phyloP scores from a whole-genome alignment of 106 monocot genomes.

The Triglochin maritima region DNA sequence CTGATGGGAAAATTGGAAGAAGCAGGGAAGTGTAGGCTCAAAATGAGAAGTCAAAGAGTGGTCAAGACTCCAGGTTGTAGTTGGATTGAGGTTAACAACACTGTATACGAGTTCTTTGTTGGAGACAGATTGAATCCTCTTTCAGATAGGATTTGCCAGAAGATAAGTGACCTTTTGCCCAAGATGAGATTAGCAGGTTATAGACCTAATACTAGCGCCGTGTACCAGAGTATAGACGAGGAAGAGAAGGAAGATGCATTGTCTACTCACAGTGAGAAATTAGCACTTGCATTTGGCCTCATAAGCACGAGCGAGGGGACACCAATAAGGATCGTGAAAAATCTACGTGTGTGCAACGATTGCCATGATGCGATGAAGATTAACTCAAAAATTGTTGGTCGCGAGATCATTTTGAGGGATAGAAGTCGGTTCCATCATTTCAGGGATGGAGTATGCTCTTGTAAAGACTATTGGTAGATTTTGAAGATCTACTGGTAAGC shows the following conservation, averaged over 20 bases:
- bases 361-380: conserved; percentile 31
- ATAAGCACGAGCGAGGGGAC: conserved; percentile 24
- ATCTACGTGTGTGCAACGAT: conserved; percentile 26
- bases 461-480: conserved; percentile 30
- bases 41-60: conserved; percentile 18
- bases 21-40: conserved; percentile 17
- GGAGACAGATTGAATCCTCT: conserved; percentile 27
- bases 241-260: conserved; percentile 31
- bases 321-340: conserved; percentile 29
- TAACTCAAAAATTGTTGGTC: conserved; percentile 13
- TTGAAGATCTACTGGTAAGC: neutral
- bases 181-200: conserved; percentile 31
- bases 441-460: conserved; percentile 19
- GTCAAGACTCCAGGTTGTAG: conserved; percentile 30
- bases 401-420: conserved; percentile 30
- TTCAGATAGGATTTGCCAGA: conserved; percentile 17
- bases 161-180: conserved; percentile 8
- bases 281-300: conserved; percentile 34
- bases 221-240: conserved; percentile 28
- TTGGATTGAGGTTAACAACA: conserved; percentile 40
- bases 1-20: conserved; percentile 22
- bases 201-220: conserved; percentile 20
- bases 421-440: conserved; percentile 35
- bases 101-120: conserved; percentile 33
- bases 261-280: conserved; percentile 35